Evolutionary conservation across 2,329 filamentous ascomycete species (phyloP).

Genomic region (Hypoxylon rubiginosum): DNA sequence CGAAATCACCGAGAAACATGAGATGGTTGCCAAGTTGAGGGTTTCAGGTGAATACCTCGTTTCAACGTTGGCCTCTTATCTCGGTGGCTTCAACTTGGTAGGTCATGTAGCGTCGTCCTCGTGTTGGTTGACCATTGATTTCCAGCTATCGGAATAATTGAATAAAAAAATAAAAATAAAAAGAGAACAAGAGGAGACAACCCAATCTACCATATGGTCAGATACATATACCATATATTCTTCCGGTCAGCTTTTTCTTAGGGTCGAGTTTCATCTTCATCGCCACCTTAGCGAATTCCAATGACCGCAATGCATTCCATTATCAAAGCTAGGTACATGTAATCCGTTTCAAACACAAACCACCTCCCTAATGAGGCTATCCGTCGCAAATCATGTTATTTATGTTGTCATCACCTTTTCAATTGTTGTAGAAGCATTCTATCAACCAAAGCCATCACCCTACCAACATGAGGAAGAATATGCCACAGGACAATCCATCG

Average conservation of each 20-base stretch:
- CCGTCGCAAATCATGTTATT: not conserved
- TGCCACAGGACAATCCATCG: not conserved
- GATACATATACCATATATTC: too few relatives aligned
- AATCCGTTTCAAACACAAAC: not conserved
- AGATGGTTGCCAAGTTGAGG: slow-evolving; percentile 17
- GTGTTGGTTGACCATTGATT: too few relatives aligned
- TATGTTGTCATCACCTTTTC: not conserved
- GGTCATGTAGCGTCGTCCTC: not conserved
- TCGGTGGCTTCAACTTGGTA: not conserved
- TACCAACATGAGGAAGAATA: not conserved
- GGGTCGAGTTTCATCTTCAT: not conserved
- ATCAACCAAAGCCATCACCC: not conserved
- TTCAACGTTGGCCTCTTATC: not conserved
- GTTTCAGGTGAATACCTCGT: slow-evolving; percentile 11
- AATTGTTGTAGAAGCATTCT: not conserved
- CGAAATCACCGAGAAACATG: not conserved
- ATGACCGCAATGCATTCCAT: not conserved
- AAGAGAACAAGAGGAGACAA: too few relatives aligned
- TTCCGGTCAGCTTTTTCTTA: too few relatives aligned
- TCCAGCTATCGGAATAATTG: too few relatives aligned
- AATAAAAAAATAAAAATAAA: too few relatives aligned
- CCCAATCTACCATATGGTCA: too few relatives aligned
- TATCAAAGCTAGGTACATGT: not conserved
- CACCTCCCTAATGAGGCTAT: not conserved
- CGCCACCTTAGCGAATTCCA: not conserved